phyloP scores from a whole-genome alignment of 2,329 filamentous ascomycete genomes.

The Huntiella decipiens region DNA sequence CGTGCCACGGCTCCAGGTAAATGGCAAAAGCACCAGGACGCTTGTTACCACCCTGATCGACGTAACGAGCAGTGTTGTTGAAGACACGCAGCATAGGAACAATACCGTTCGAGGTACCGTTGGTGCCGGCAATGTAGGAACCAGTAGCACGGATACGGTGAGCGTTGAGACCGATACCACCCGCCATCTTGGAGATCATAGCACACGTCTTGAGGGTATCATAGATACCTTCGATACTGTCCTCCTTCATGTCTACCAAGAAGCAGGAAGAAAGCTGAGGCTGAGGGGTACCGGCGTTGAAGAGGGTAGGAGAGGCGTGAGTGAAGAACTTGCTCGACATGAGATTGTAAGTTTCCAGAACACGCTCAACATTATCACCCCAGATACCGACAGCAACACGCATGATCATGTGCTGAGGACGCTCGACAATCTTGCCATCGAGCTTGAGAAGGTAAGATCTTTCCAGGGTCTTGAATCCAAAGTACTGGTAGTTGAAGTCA shows the following conservation, averaged over 20 bases:
- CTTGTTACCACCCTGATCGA: constrained; percentile 98
- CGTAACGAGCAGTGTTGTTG: constrained; percentile 98
- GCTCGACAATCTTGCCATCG: constrained; percentile 87
- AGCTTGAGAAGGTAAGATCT: constrained; percentile 93
- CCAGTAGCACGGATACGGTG: constrained; percentile 95
- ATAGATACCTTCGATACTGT: constrained; percentile 98
- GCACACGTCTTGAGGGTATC: constrained; percentile 98
- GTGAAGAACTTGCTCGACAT: constrained; percentile 99
- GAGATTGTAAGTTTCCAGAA: constrained; percentile 93
- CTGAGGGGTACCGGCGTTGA: constrained; percentile 91
- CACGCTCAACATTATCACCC: constrained; percentile 83
- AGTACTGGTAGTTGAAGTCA: constrained; percentile 99
- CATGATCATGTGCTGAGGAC: constrained; percentile 99
- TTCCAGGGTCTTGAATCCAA: constrained; percentile 98
- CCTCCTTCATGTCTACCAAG: constrained; percentile 97
- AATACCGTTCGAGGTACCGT: constrained; percentile 93
- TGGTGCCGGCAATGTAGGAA: constrained; percentile 95
- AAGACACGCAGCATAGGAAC: constrained; percentile 96
- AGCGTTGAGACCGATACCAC: constrained; percentile 89
- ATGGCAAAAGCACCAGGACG: constrained; percentile 95
- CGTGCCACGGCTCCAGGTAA: constrained; percentile 97
- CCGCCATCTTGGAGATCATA: constrained; percentile 99
- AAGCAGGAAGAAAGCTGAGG: constrained; percentile 96
- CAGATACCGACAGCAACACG: constrained; percentile 94
- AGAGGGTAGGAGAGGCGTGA: constrained; percentile 90